These are phyloP conservation scores for Pythium periplocum DNA, from an alignment of 352 stramenopile genomes.

Conservation along the genomic window DNA sequence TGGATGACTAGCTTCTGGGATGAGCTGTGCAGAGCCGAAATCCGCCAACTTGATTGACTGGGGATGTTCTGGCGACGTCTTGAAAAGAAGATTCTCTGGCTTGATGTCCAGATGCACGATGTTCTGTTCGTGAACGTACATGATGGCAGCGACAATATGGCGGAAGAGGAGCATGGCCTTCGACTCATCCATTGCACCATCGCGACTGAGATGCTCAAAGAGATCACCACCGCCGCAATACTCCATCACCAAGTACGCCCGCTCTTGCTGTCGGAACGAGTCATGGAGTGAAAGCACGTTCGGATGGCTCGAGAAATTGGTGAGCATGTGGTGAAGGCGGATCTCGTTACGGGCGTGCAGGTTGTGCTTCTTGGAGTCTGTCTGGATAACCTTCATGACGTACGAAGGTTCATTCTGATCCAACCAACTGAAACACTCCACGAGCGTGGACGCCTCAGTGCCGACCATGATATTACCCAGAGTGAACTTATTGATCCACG, in stretches of 20 bases:
- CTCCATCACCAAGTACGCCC: constrained; percentile 58
- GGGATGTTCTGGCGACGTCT: constrained; percentile 32
- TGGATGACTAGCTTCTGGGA: constrained; percentile 25
- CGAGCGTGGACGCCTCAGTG: constrained; percentile 44
- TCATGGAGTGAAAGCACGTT: constrained; percentile 64
- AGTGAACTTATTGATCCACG: constrained; percentile 71
- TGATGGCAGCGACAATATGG: constrained; percentile 42
- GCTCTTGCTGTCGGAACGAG: constrained; percentile 57
- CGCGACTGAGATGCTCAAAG: constrained; percentile 50
- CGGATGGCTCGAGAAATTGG: constrained; percentile 59
- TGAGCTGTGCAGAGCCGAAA: constrained; percentile 55
- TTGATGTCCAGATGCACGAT: constrained; percentile 80
- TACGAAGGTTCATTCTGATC: constrained; percentile 48
- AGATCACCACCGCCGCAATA: constrained; percentile 59
- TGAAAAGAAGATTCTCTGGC: constrained; percentile 77
- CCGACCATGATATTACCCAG: constrained; percentile 50
- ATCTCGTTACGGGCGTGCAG: constrained; percentile 55
- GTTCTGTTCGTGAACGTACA: constrained; percentile 47
- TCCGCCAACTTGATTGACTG: constrained; percentile 63
- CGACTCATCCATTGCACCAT: constrained; percentile 44
- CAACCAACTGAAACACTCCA: constrained; percentile 64
- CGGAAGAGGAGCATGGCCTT: constrained; percentile 46
- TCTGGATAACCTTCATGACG: constrained; percentile 61
- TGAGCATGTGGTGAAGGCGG: constrained; percentile 56
- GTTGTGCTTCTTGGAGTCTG: constrained; percentile 40